These are phyloP conservation scores for Saccharomycopsis guyanensis DNA, from an alignment of 805 yeast species.

Conservation along the genomic window DNA sequence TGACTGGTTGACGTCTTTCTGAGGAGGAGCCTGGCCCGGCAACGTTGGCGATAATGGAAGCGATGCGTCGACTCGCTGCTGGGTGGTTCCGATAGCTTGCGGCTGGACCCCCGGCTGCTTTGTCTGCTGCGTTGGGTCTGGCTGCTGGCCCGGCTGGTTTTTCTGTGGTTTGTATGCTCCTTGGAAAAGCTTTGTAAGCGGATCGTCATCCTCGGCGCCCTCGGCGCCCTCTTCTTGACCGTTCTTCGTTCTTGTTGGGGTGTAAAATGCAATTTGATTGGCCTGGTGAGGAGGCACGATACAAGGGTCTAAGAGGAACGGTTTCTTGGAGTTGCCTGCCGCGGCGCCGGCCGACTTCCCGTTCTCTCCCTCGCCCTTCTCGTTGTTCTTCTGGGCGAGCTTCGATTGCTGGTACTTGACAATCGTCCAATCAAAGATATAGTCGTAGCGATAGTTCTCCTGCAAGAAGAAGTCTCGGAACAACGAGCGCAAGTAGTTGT, in stretches of 20 bases:
- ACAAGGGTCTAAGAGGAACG: constrained; percentile 18
- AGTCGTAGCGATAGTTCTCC: constrained; percentile 87
- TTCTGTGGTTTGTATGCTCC: constrained; percentile 16
- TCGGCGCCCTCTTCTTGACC: neutral
- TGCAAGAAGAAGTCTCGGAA: constrained; percentile 84
- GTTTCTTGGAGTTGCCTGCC: constrained; percentile 9
- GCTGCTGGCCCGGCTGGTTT: constrained; percentile 20
- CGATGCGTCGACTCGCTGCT: neutral
- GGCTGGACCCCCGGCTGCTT: too few relatives aligned
- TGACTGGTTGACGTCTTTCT: neutral
- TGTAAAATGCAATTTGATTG: constrained; percentile 20
- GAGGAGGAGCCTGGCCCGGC: neutral
- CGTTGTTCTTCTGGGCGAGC: constrained; percentile 36
- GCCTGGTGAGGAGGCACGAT: constrained; percentile 20
- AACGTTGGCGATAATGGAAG: neutral
- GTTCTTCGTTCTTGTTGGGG: constrained; percentile 8
- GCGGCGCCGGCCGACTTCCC: neutral
- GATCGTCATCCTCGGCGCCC: neutral
- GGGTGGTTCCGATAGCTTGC: too few relatives aligned
- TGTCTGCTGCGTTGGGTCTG: neutral
- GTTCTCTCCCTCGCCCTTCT: constrained; percentile 19
- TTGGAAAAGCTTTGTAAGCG: neutral
- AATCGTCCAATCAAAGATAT: constrained; percentile 94
- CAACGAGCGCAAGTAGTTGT: constrained; percentile 76
- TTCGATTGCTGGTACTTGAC: constrained; percentile 63